phyloP scores from a whole-genome alignment of 257 asterid species.

The Nyctanthes arbortristis region DNA sequence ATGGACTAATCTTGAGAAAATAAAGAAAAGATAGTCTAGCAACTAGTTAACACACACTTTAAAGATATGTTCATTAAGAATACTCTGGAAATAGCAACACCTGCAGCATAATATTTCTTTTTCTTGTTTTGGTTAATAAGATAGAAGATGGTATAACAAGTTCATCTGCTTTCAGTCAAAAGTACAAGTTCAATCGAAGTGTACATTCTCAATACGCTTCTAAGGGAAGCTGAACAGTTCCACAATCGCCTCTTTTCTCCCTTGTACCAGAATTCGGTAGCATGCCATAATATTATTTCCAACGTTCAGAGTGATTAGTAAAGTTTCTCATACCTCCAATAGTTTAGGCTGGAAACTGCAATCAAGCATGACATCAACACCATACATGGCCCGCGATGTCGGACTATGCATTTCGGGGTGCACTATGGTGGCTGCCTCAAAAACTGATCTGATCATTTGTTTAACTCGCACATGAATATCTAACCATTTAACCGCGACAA shows the following conservation, averaged over 20 bases:
- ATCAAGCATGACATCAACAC: slow-evolving; percentile 95
- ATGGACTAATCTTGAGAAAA: not conserved
- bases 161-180: not conserved
- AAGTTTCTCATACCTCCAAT: slow-evolving; percentile 60
- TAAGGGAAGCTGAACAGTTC: not conserved
- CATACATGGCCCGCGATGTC: slow-evolving; percentile 92
- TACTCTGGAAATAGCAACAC: not conserved
- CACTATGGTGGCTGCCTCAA: slow-evolving; percentile 80
- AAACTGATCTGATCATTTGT: slow-evolving; percentile 76
- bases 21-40: not conserved
- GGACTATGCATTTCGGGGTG: slow-evolving; percentile 94
- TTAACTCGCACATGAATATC: slow-evolving; percentile 77
- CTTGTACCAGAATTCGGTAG: slow-evolving; percentile 2
- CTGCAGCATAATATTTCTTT: not conserved
- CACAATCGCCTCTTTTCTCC: not conserved
- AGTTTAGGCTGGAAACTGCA: slow-evolving; percentile 69
- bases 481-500: slow-evolving; percentile 78
- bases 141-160: not conserved
- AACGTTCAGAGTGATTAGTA: not conserved
- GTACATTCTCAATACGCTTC: not conserved
- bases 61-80: not conserved
- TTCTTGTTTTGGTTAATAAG: not conserved
- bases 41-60: not conserved
- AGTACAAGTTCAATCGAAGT: not conserved
- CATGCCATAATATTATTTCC: slow-evolving; percentile 6